Evolutionary conservation across 768 basidiomycete species (phyloP), one percentile per base, ranked within the genome.

Genomic region (Mycena haematopus): DNA sequence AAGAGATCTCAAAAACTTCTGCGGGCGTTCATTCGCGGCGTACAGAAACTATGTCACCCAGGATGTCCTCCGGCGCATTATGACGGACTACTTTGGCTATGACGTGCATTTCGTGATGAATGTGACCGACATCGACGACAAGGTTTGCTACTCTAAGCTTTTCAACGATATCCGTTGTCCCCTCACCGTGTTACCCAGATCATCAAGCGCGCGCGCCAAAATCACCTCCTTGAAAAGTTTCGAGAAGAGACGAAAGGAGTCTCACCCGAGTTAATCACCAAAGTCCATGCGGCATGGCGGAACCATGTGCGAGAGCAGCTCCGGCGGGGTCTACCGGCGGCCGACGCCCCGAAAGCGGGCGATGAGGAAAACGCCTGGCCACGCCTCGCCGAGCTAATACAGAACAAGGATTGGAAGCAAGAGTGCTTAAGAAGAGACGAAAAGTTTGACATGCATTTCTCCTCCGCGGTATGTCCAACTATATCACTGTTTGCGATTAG

Each of bases 101-200:
- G 93, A 99, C 72, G 91, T 99, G 58, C 94, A 98, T 74, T 97
- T 99, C 72, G 96, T 99, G 47, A 97, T 97, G 95, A 99, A 99
- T 75, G 87, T 99, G 69, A 99, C 97, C 6, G 96, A 99, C 76
- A 97, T 99, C 64, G 97, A 99, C 71, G 97, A 99, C 84, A 99
- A 99, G 87, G 96, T 92, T 62, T 56, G 79, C 62, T 33, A 13
- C 9, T 27, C 73, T 78, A 14, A 22, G 33, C 35, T 29, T 59
- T 44, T 40, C 19, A 29, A 56, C 56, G 24, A 62, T n/a, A 27
- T 57, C 21, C 6, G 22, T 17, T 59, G 9, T 58, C 53, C 6
- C 22, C 56, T 56, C 46, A 52, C 51, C 53, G 1, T 46, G 15
- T 40, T n/a, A 38, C 35, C 21, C 68, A 99, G 97, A 99, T 99